A percentile compares a stretch with the other conserved stretches of the same genome.
Evolutionary conservation across 805 yeast species (phyloP).

Genomic region (Lachancea nothofagi): DNA sequence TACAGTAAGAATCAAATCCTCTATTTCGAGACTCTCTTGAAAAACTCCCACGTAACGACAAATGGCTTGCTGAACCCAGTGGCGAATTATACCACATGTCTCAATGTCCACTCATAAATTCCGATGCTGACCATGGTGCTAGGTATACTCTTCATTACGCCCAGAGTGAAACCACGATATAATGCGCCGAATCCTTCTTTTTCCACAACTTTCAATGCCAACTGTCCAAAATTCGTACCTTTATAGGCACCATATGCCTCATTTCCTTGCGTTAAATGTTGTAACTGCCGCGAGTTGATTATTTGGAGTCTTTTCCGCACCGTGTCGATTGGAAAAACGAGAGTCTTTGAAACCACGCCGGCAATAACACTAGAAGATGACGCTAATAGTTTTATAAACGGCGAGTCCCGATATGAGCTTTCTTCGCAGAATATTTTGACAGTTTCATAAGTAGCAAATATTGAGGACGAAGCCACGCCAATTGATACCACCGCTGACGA

Average conservation of each 20-base stretch:
- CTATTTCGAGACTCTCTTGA: too few species aligned
- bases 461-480: slow-evolving; percentile 64
- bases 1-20: too few species aligned
- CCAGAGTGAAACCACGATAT: slow-evolving; percentile 68
- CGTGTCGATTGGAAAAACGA: slow-evolving; percentile 83
- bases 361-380: slow-evolving; percentile 65
- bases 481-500: slow-evolving; percentile 52
- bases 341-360: slow-evolving; percentile 65
- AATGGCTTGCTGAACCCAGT: background rate
- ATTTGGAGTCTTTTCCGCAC: slow-evolving; percentile 75
- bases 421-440: slow-evolving; percentile 37
- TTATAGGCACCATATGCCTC: slow-evolving; percentile 18
- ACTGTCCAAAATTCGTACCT: slow-evolving; percentile 24
- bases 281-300: slow-evolving; percentile 22
- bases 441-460: slow-evolving; percentile 64
- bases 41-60: too few species aligned
- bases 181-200: slow-evolving; percentile 62
- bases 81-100: background rate
- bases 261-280: slow-evolving; percentile 16
- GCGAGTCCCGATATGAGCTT: slow-evolving; percentile 17
- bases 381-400: slow-evolving; percentile 36
- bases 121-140: slow-evolving; percentile 61
- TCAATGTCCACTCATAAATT: slow-evolving; percentile 44
- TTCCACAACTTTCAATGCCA: slow-evolving; percentile 37
- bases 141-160: slow-evolving; percentile 76